Percentiles rank a stretch among this genome's conserved stretches.
These are phyloP conservation scores for Saccharomyces pastorianus DNA, from an alignment of 1,139 yeast species.

Conservation along the genomic window DNA sequence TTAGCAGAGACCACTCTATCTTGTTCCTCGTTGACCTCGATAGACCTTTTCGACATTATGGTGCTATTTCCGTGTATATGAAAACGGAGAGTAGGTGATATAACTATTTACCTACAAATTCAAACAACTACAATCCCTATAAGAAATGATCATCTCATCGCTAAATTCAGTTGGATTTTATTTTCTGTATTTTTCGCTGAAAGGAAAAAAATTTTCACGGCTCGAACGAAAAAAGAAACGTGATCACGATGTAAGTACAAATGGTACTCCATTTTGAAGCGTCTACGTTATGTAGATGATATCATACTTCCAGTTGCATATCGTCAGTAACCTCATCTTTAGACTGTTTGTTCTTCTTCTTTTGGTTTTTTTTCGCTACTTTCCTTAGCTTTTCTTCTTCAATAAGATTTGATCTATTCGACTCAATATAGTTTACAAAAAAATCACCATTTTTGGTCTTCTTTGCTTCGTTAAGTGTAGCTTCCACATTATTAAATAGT, in stretches of 20 bases:
- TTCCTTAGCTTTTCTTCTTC: slow-evolving; percentile 21
- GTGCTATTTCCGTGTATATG: background rate
- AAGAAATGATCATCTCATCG: background rate
- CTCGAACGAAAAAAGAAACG: background rate
- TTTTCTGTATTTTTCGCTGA: background rate
- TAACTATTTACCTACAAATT: background rate
- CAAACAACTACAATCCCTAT: background rate
- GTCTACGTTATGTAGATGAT: background rate
- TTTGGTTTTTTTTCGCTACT: slow-evolving; percentile 13
- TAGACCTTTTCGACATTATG: slow-evolving; percentile 58
- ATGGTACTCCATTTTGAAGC: background rate
- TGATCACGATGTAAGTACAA: background rate
- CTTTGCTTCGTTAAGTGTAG: slow-evolving; percentile 24
- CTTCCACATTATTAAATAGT: slow-evolving; percentile 37
- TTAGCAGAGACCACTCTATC: slow-evolving; percentile 36
- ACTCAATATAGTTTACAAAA: slow-evolving; percentile 14
- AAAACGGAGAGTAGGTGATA: background rate
- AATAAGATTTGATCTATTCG: slow-evolving; percentile 17
- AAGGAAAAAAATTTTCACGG: slow-evolving; percentile 4
- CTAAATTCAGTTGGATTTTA: background rate
- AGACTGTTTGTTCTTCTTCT: slow-evolving; percentile 8
- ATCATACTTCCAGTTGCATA: background rate
- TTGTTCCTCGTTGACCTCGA: slow-evolving; percentile 34
- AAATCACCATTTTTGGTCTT: slow-evolving; percentile 25
- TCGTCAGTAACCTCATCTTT: slow-evolving; percentile 1